A percentile compares a stretch with the other conserved stretches of the same genome.
Evolutionary conservation across 2,329 filamentous ascomycete genomes (phyloP).

Genomic region (Phialophora verrucosa): DNA sequence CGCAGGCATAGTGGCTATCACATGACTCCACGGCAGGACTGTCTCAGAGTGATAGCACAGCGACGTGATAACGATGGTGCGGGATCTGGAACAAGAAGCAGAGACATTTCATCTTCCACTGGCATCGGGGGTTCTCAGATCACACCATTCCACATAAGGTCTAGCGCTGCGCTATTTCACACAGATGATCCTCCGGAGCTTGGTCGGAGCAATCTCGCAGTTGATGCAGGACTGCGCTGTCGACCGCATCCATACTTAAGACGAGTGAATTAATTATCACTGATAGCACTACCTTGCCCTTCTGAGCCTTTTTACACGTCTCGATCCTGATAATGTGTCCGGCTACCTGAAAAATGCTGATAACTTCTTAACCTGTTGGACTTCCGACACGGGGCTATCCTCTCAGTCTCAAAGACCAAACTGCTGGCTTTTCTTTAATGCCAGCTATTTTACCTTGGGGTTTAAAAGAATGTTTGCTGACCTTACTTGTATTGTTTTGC

Average conservation of each 20-base stretch:
- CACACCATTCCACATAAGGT: neutral
- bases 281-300: too few species aligned
- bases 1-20: constrained; percentile 40
- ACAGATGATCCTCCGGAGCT: neutral
- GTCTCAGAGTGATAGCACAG: neutral
- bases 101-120: neutral
- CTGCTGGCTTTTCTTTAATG: neutral
- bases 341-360: neutral
- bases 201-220: neutral
- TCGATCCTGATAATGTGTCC: neutral
- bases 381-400: neutral
- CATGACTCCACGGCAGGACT: neutral
- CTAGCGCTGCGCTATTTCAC: neutral
- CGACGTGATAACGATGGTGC: neutral
- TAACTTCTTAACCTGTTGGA: neutral
- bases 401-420: neutral
- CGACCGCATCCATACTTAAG: too few species aligned
- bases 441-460: neutral
- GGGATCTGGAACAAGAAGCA: neutral
- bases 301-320: too few species aligned
- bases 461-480: neutral
- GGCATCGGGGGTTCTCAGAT: neutral
- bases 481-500: neutral
- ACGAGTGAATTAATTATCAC: too few species aligned
- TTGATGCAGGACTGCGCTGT: too few species aligned